These are phyloP conservation scores for Canna indica DNA, from an alignment of 176 grass and related monocot genomes.

Conservation along the genomic window DNA sequence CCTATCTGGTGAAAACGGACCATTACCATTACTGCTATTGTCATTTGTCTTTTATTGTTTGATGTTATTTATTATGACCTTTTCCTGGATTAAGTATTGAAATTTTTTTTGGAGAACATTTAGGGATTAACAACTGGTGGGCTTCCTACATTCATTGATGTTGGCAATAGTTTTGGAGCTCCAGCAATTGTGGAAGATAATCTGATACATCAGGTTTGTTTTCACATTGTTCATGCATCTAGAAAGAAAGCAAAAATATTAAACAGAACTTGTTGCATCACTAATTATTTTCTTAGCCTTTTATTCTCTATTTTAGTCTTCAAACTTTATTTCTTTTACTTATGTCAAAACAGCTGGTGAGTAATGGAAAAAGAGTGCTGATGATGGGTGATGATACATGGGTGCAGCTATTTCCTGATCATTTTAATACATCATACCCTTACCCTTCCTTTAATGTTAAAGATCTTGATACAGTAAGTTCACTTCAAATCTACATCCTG, in stretches of 20 bases:
- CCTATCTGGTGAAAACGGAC: no score
- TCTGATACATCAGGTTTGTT: conserved; percentile 83
- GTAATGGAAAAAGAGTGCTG: conserved; percentile 73
- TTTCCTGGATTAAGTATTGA: not conserved
- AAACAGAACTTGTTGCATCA: not conserved
- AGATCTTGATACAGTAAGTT: conserved; percentile 86
- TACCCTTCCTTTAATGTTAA: conserved; percentile 99
- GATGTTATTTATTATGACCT: not conserved
- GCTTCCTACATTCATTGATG: conserved; percentile 95
- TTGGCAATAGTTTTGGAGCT: conserved; percentile 91
- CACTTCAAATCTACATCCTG: conserved; percentile 10
- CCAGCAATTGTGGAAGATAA: conserved; percentile 95
- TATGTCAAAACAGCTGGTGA: conserved; percentile 37
- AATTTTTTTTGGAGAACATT: conserved; percentile 3
- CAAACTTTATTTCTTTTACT: conserved; percentile 14
- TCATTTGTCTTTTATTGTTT: not conserved
- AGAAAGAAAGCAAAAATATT: not conserved
- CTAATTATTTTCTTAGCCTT: conserved; percentile 6
- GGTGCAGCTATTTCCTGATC: conserved; percentile 87
- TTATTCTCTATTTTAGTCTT: not conserved
- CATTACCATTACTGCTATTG: not conserved
- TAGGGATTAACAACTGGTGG: conserved; percentile 84
- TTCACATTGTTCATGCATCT: not conserved
- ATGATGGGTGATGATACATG: conserved; percentile 99
- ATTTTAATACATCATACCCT: conserved; percentile 83